Conservation (phyloP, 805 yeast species). For the Soucietia sequanensis region DNA sequence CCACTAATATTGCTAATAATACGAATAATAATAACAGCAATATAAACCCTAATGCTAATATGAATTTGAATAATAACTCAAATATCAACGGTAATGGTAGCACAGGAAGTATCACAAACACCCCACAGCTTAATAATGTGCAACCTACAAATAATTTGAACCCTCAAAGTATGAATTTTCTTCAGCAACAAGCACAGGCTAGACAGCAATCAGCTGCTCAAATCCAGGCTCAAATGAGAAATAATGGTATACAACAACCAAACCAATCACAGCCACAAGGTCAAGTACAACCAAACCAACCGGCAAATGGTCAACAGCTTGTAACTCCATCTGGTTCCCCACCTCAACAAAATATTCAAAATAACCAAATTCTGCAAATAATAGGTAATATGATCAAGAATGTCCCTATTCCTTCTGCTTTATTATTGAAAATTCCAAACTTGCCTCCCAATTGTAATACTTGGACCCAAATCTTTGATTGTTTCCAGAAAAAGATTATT, state of each 20-base stretch:
- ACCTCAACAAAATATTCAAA: conserved; percentile 1
- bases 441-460: conserved; percentile 77
- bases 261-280: conserved; percentile 3
- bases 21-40: conserved; percentile 11
- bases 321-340: conserved; percentile 3
- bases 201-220: conserved; percentile 52
- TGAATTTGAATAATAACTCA: conserved; percentile 10
- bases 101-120: too few relatives aligned
- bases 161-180: conserved; percentile 19
- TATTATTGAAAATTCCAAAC: conserved; percentile 66
- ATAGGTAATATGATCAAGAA: conserved; percentile 49
- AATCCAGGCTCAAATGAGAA: conserved; percentile 25
- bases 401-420: conserved; percentile 68
- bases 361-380: conserved; percentile 39
- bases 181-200: conserved; percentile 50
- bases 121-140: too few relatives aligned
- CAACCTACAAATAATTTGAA: conserved; percentile 13
- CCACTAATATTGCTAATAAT: too few relatives aligned
- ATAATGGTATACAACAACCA: conserved; percentile 10
- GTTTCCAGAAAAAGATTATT: conserved; percentile 55
- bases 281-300: conserved; percentile 8
- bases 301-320: conserved; percentile 17
- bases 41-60: conserved; percentile 23
- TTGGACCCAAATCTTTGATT: conserved; percentile 75
- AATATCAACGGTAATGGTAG: not conserved